Evolutionary conservation across 1,284 basidiomycete genomes (phyloP).

Genomic region (Melampsora americana): DNA sequence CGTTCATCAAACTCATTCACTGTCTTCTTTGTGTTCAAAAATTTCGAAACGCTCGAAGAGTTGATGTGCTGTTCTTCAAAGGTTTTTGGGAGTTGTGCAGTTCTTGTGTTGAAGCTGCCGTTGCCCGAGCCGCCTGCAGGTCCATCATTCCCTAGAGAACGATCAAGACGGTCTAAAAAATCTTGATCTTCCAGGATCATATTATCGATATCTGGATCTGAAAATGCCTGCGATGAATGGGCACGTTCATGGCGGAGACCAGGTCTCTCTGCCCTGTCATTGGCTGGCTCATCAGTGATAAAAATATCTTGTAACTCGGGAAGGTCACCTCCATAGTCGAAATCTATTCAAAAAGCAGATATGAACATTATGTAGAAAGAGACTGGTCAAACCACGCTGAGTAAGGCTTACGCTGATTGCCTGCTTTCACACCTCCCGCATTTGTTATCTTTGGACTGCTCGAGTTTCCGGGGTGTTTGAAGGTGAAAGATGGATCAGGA

Average conservation of each 20-base stretch:
- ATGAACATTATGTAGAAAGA: not conserved
- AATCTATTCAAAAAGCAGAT: not conserved
- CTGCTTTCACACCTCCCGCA: not conserved
- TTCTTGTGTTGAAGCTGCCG: not conserved
- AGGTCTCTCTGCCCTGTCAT: not conserved
- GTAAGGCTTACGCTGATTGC: not conserved
- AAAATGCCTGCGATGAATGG: not conserved
- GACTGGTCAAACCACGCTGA: no score
- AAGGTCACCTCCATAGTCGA: not conserved
- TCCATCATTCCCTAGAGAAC: not conserved
- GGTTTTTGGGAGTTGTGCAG: not conserved
- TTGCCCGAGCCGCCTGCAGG: not conserved
- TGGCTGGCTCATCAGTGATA: not conserved
- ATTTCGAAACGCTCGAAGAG: conserved; percentile 20
- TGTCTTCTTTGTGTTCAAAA: conserved; percentile 17
- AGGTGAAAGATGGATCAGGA: not conserved
- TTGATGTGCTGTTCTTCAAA: not conserved
- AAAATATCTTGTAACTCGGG: not conserved
- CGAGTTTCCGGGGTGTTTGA: not conserved
- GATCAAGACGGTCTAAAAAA: not conserved
- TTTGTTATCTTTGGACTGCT: not conserved
- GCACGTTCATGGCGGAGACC: no score
- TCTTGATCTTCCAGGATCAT: not conserved
- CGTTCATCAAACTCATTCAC: conserved; percentile 36
- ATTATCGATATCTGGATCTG: not conserved